Evolutionary conservation across 495 filamentous ascomycete genomes (phyloP), one percentile per base, ranked within the genome.

Genomic region (Penicillium coprophilum): DNA sequence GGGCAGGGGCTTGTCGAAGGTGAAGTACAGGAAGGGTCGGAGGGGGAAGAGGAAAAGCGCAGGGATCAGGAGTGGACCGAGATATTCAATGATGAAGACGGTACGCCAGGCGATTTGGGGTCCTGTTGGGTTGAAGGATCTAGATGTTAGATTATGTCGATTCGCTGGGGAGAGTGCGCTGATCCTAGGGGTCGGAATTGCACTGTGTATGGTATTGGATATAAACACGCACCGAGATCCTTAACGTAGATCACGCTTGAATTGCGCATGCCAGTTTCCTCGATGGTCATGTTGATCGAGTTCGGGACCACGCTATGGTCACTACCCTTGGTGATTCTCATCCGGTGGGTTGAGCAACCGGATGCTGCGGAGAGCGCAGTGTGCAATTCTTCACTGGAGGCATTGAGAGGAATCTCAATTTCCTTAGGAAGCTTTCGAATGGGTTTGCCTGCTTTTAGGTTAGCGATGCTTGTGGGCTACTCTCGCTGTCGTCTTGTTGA

Each of bases 71-170:
- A 97, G 85, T n/a, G 94, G 94, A 8, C 94, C 94, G 54, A 91
- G 76, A 73, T 98, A 98, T 78, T 98, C 94, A 71, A 96, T 84
- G 55, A 96, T 73, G 77, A 92, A 98, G 65, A 97, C 95, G 50
- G 91, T 92, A 56, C 86, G 87, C 94, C 94, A 98, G 47, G 83
- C 85, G 55, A 97, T 89, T 72, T 98, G 94, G 30, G 87, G 87
- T 46, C 94, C 93, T 97, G 19, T 31, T 48, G 11, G 6, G 17
- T 46, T 58, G 28, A 59, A n/a, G n/a, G 32, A 13, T 31, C 6
- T 24, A 21, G 53, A 28, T 27, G 55, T 64, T 57, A 56, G 57
- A 20, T 34, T 51, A 36, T 56, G 27, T 13, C 10, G 17, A 8
- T 11, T 31, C 6, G 13, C 19, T 28, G 23, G 30, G 40, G 17